phyloP scores from a whole-genome alignment of 768 basidiomycete genomes.

The Chalciporus piperatus region DNA sequence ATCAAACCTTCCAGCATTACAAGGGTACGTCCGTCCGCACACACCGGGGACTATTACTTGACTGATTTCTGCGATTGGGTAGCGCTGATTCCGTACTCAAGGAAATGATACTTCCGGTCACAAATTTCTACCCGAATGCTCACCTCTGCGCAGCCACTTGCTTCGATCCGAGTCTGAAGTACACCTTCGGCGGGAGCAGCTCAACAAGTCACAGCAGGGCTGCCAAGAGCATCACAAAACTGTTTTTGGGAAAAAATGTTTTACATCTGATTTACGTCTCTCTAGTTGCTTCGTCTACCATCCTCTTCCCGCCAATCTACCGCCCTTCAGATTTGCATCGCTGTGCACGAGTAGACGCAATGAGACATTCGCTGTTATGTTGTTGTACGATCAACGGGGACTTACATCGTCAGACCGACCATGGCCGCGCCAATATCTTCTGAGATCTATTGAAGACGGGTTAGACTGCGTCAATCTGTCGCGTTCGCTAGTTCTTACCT shows the following conservation, averaged over 20 bases:
- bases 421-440: constrained; percentile 87
- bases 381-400: constrained; percentile 9
- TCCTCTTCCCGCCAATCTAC: constrained; percentile 65
- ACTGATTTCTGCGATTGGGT: too few species aligned
- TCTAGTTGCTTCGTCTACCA: constrained; percentile 39
- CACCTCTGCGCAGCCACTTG: too few species aligned
- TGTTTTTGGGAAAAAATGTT: constrained; percentile 22
- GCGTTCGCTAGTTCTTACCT: constrained; percentile 43
- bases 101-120: too few species aligned
- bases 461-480: constrained; percentile 2
- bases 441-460: constrained; percentile 49
- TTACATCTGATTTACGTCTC: constrained; percentile 28
- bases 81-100: too few species aligned
- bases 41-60: too few species aligned
- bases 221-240: too few species aligned
- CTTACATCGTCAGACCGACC: constrained; percentile 89
- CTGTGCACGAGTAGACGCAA: constrained; percentile 39
- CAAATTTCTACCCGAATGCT: too few species aligned
- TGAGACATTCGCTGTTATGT: neutral
- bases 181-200: too few species aligned
- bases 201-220: too few species aligned
- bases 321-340: constrained; percentile 66
- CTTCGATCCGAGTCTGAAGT: too few species aligned
- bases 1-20: too few species aligned
- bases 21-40: too few species aligned